Evolutionary conservation across 2,329 filamentous ascomycete genomes (phyloP).

Genomic region (Alternaria atra): DNA sequence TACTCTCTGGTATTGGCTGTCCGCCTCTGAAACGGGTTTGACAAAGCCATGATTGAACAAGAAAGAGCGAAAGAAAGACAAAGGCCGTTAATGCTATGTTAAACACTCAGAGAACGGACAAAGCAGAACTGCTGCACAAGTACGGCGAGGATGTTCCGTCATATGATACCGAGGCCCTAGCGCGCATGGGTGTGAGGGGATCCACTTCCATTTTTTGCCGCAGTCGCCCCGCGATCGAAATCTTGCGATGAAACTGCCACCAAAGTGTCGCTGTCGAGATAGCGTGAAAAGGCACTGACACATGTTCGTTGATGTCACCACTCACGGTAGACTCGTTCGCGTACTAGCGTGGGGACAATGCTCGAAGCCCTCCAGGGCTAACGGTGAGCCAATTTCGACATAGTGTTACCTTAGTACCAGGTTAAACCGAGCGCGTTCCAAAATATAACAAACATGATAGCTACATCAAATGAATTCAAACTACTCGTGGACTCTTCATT

Average conservation of each 20-base stretch:
- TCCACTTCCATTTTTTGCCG: slow-evolving; percentile 25
- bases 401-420: background rate
- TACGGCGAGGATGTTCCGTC: slow-evolving; percentile 24
- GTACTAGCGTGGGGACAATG: background rate
- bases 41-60: slow-evolving; percentile 51
- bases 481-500: background rate
- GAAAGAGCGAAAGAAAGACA: background rate
- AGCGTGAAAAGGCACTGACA: slow-evolving; percentile 1
- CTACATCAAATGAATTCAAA: background rate
- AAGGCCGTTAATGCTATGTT: background rate
- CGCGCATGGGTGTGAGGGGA: slow-evolving; percentile 14
- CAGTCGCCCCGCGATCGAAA: slow-evolving; percentile 13
- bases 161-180: slow-evolving; percentile 45
- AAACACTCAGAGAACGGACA: background rate
- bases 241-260: background rate
- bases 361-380: background rate
- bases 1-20: slow-evolving; percentile 57
- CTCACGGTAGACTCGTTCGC: slow-evolving; percentile 1
- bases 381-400: background rate
- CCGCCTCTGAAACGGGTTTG: slow-evolving; percentile 53
- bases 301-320: slow-evolving; percentile 25
- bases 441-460: background rate
- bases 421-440: background rate
- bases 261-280: background rate
- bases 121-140: slow-evolving; percentile 6